phyloP scores from a whole-genome alignment of 305 asterid species.

The Striga hermonthica region DNA sequence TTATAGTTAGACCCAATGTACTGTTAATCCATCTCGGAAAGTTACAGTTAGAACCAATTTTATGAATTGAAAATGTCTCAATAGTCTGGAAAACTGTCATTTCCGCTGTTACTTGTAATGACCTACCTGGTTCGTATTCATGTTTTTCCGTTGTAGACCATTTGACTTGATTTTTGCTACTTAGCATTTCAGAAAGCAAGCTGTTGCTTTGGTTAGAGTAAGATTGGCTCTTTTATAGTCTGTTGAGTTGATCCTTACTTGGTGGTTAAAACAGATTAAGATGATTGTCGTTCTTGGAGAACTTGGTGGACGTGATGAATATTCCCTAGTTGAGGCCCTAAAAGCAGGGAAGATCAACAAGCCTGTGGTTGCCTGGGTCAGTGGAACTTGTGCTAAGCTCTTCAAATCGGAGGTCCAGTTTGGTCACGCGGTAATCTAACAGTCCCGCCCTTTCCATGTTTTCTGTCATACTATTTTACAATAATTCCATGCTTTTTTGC shows the following conservation, averaged over 20 bases:
- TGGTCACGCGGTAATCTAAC: constrained; percentile 91
- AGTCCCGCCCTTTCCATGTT: constrained; percentile 9
- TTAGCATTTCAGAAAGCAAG: constrained; percentile 18
- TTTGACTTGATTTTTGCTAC: constrained; percentile 19
- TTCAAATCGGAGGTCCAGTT: constrained; percentile 98
- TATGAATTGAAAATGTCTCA: background rate
- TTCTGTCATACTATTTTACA: constrained; percentile 3
- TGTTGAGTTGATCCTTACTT: constrained; percentile 29
- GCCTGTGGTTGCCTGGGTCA: constrained; percentile 99
- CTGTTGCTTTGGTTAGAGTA: constrained; percentile 16
- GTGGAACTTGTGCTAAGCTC: constrained; percentile 96
- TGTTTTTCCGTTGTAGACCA: background rate
- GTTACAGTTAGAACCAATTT: background rate
- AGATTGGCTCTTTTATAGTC: background rate
- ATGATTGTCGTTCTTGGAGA: constrained; percentile 98
- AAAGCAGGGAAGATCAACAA: constrained; percentile 91
- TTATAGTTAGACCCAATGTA: constrained; percentile 6
- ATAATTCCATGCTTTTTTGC: constrained; percentile 19
- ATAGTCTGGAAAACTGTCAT: constrained; percentile 5
- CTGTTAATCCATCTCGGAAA: background rate
- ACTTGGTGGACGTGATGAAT: constrained; percentile 98
- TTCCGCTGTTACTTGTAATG: background rate
- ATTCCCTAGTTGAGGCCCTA: constrained; percentile 96
- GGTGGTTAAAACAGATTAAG: constrained; percentile 57
- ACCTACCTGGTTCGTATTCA: background rate